Percentiles rank a stretch among this genome's conserved stretches.
Conservation (phyloP, 352 stramenopile species). For the Phytopythium mirpurense region DNA sequence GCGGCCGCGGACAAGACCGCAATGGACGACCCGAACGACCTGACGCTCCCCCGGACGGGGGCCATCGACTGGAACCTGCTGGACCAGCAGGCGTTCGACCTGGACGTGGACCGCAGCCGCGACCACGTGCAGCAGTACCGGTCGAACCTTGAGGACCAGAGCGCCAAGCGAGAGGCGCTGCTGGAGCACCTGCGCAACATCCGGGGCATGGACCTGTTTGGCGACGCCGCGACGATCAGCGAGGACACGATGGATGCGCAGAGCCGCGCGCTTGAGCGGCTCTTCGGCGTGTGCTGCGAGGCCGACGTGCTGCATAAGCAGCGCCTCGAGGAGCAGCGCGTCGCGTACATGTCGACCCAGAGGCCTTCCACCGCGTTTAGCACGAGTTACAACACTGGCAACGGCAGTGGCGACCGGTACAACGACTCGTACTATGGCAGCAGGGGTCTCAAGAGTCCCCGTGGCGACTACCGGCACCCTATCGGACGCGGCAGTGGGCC, state of each 20-base stretch:
- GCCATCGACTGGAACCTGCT: constrained; percentile 67
- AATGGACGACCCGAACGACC: constrained; percentile 15
- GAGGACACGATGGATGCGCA: constrained; percentile 41
- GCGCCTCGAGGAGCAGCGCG: constrained; percentile 42
- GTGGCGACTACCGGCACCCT: constrained; percentile 12
- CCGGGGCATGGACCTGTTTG: constrained; percentile 40
- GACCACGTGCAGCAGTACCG: constrained; percentile 81
- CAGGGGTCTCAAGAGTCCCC: constrained; percentile 1
- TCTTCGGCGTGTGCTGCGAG: constrained; percentile 52
- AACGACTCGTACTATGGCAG: constrained; percentile 7
- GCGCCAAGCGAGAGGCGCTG: constrained; percentile 53
- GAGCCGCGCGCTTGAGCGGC: constrained; percentile 32
- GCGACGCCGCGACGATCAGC: constrained; percentile 25
- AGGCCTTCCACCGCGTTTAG: background rate
- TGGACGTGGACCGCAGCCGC: constrained; percentile 64
- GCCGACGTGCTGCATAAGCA: constrained; percentile 49
- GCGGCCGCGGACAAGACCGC: background rate
- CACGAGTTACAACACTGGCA: background rate
- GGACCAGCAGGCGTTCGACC: constrained; percentile 75
- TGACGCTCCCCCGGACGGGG: constrained; percentile 23
- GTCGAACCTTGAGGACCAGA: constrained; percentile 59
- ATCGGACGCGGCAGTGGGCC: background rate
- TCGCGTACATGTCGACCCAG: constrained; percentile 12
- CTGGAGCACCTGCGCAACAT: constrained; percentile 42
- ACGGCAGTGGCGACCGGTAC: constrained; percentile 17